A percentile compares a stretch with the other conserved stretches of the same genome.
Evolutionary conservation across 2,329 filamentous ascomycete species (phyloP).

Genomic region (Phaeosphaeriaceae sp.): DNA sequence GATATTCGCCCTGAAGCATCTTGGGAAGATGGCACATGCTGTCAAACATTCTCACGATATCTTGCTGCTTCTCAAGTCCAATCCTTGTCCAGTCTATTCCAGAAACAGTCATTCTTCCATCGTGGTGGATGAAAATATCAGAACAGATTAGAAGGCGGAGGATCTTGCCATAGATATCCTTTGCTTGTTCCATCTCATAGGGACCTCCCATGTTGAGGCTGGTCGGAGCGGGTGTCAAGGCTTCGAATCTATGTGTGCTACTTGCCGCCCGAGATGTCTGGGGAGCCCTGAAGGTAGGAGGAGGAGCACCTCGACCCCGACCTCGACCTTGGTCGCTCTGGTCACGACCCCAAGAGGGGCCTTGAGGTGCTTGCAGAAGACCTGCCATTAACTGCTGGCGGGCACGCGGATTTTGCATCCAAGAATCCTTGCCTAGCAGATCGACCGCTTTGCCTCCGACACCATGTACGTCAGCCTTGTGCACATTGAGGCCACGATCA

Average conservation of each 20-base stretch:
- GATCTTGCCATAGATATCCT: conserved; percentile 28
- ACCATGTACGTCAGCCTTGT: conserved; percentile 30
- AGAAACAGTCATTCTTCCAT: conserved; percentile 31
- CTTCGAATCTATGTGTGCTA: no score
- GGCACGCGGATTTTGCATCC: conserved; percentile 25
- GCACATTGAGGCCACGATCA: conserved; percentile 25
- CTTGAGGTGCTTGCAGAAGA: conserved; percentile 12
- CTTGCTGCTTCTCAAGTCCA: conserved; percentile 24
- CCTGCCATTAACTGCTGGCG: conserved; percentile 22
- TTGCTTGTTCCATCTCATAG: conserved; percentile 36
- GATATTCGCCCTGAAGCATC: conserved; percentile 33
- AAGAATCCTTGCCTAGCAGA: conserved; percentile 25
- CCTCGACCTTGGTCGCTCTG: background rate
- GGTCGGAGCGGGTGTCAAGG: background rate
- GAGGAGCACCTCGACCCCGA: background rate
- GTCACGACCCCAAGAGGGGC: background rate
- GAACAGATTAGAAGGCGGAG: conserved; percentile 36
- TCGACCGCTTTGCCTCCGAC: conserved; percentile 29
- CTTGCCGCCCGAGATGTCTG: background rate
- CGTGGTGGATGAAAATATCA: conserved; percentile 34
- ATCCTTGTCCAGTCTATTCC: conserved; percentile 38
- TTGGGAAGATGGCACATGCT: conserved; percentile 36
- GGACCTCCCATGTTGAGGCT: conserved; percentile 14
- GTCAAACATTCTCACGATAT: conserved; percentile 26
- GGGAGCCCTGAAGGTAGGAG: background rate